A percentile compares a stretch with the other conserved stretches of the same genome.
These are phyloP conservation scores for Aspergillus pseudoglaucus DNA, from an alignment of 2,329 filamentous ascomycete genomes.

Conservation along the genomic window DNA sequence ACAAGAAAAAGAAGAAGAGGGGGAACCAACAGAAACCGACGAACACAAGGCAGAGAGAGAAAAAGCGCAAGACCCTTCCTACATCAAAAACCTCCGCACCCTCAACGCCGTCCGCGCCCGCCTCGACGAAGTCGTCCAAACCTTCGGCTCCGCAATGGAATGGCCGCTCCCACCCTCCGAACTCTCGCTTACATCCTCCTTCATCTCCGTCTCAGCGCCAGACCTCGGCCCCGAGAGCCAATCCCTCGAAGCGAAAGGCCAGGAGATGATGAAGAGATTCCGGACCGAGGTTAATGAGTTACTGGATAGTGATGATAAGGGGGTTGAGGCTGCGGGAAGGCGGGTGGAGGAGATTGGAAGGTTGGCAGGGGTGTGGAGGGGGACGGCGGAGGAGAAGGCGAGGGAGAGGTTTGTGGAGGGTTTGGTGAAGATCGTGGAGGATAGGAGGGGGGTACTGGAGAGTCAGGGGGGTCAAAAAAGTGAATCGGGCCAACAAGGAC, in stretches of 20 bases:
- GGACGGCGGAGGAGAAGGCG: slow-evolving; percentile 91
- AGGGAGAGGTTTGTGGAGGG: slow-evolving; percentile 73
- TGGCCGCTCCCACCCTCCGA: slow-evolving; percentile 89
- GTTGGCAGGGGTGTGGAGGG: slow-evolving; percentile 78
- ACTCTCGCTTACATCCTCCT: slow-evolving; percentile 72
- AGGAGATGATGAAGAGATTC: slow-evolving; percentile 63
- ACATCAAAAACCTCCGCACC: slow-evolving; percentile 72
- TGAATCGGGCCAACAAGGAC: slow-evolving; percentile 19
- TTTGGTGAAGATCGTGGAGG: slow-evolving; percentile 75
- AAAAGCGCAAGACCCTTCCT: slow-evolving; percentile 49
- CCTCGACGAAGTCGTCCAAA: slow-evolving; percentile 83
- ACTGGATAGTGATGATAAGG: slow-evolving; percentile 52
- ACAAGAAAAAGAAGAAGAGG: slow-evolving; percentile 5
- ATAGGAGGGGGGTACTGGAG: slow-evolving; percentile 49
- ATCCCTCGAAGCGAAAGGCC: slow-evolving; percentile 77
- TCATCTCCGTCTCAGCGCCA: slow-evolving; percentile 84
- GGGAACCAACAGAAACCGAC: slow-evolving; percentile 6
- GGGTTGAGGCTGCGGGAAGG: slow-evolving; percentile 60
- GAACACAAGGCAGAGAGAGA: slow-evolving; percentile 2
- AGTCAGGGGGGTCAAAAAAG: slow-evolving; percentile 26
- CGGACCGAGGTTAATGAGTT: slow-evolving; percentile 64
- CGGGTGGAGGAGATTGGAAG: slow-evolving; percentile 72
- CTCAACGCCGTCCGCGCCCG: slow-evolving; percentile 73
- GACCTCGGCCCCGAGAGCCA: slow-evolving; percentile 61
- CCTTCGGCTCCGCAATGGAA: slow-evolving; percentile 92